Evolutionary conservation across 2,329 filamentous ascomycete genomes (phyloP).

Genomic region (Cephalotrichum gorgonifer): DNA sequence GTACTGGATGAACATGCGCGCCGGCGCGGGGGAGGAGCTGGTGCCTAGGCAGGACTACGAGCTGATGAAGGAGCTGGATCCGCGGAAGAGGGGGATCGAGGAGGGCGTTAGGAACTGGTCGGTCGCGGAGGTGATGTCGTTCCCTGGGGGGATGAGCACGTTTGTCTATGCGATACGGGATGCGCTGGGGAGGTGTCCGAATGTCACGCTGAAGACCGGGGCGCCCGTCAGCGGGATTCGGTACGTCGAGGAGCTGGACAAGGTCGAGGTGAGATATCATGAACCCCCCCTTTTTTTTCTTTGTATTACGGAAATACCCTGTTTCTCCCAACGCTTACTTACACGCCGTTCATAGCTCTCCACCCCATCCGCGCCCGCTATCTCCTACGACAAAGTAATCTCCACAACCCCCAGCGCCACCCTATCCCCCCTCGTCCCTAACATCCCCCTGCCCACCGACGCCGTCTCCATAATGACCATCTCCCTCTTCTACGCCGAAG

Average conservation of each 20-base stretch:
- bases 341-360: not conserved
- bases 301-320: too few relatives aligned
- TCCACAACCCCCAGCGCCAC: constrained; percentile 47
- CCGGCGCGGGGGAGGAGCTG: constrained; percentile 7
- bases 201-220: constrained; percentile 47
- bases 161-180: constrained; percentile 44
- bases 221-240: constrained; percentile 36
- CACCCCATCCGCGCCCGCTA: not conserved
- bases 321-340: constrained; percentile 10
- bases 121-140: constrained; percentile 21
- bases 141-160: constrained; percentile 51
- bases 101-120: constrained; percentile 7
- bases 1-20: constrained; percentile 11
- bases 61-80: constrained; percentile 20
- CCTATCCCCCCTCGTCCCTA: constrained; percentile 20
- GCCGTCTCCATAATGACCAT: constrained; percentile 83
- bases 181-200: constrained; percentile 38
- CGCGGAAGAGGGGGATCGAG: constrained; percentile 15
- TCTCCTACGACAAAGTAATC: constrained; percentile 46
- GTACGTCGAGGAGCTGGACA: constrained; percentile 23
- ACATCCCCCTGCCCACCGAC: constrained; percentile 39
- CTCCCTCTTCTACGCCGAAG: constrained; percentile 71
- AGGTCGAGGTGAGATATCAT: constrained; percentile 28
- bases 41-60: constrained; percentile 19
- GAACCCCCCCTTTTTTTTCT: not conserved